Evolutionary conservation across 345 rosid genomes (phyloP).

Genomic region (Gossypium thurberi): DNA sequence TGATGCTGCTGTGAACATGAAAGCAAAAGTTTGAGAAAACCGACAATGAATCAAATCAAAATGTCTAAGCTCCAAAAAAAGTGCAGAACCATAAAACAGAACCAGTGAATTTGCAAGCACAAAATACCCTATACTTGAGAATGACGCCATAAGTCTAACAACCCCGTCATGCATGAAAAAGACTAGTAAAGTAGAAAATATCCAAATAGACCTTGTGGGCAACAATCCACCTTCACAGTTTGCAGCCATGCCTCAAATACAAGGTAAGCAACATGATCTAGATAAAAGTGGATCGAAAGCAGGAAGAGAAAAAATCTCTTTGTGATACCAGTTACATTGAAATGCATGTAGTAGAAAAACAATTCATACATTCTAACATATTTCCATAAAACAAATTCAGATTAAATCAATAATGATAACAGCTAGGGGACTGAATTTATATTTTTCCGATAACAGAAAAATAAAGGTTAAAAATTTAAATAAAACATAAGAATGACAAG

Average conservation of each 20-base stretch:
- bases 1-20: constrained; percentile 46
- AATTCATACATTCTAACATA: not conserved
- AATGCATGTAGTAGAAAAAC: not conserved
- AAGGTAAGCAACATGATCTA: not conserved
- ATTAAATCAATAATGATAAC: not conserved
- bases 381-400: not conserved
- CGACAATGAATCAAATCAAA: not conserved
- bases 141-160: not conserved
- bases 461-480: not conserved
- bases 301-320: not conserved
- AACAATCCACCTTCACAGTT: not conserved
- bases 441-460: not conserved
- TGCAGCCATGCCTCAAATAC: not conserved
- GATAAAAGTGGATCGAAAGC: not conserved
- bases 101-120: not conserved
- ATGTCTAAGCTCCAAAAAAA: not conserved
- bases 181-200: not conserved
- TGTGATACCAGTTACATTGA: too few species aligned
- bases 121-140: not conserved
- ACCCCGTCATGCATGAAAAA: not conserved
- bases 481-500: not conserved
- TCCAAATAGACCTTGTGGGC: not conserved
- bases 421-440: not conserved
- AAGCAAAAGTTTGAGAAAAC: constrained; percentile 13
- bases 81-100: not conserved